Evolutionary conservation across 805 yeast species (phyloP).

Genomic region (Candida maris): DNA sequence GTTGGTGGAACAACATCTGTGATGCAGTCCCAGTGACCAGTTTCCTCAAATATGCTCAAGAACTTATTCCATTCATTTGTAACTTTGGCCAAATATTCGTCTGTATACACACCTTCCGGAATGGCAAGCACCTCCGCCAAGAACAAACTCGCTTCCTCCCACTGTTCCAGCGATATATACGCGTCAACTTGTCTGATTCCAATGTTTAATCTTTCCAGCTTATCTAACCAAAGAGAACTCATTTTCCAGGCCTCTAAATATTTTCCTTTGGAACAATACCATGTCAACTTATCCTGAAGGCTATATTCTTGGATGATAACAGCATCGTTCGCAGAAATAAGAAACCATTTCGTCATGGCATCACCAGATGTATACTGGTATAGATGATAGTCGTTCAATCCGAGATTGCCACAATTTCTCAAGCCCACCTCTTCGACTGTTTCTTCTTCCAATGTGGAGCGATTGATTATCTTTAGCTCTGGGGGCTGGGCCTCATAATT

Average conservation of each 20-base stretch:
- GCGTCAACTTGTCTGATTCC: slow-evolving; percentile 57
- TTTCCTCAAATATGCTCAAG: slow-evolving; percentile 49
- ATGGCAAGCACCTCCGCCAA: slow-evolving; percentile 38
- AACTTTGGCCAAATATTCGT: slow-evolving; percentile 20
- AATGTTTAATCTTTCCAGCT: slow-evolving; percentile 47
- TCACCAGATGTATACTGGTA: slow-evolving; percentile 45
- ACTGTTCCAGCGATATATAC: slow-evolving; percentile 40
- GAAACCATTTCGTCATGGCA: slow-evolving; percentile 45
- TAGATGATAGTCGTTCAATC: slow-evolving; percentile 77
- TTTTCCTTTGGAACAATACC: slow-evolving; percentile 58
- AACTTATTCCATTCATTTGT: slow-evolving; percentile 62
- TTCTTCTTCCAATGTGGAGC: slow-evolving; percentile 63
- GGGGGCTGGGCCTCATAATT: slow-evolving; percentile 47
- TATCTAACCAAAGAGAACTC: slow-evolving; percentile 53
- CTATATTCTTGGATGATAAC: slow-evolving; percentile 72
- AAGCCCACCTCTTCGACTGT: slow-evolving; percentile 77
- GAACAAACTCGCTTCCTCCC: slow-evolving; percentile 55
- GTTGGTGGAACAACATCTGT: slow-evolving; percentile 55
- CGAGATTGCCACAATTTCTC: slow-evolving; percentile 52
- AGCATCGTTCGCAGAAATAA: slow-evolving; percentile 79
- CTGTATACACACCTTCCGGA: slow-evolving; percentile 19
- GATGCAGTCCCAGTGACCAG: slow-evolving; percentile 42
- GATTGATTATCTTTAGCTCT: slow-evolving; percentile 67
- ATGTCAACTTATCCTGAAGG: slow-evolving; percentile 62
- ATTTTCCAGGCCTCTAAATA: slow-evolving; percentile 77